Conservation (phyloP, 768 basidiomycete genomes). For the Lactarius hengduanensis region DNA sequence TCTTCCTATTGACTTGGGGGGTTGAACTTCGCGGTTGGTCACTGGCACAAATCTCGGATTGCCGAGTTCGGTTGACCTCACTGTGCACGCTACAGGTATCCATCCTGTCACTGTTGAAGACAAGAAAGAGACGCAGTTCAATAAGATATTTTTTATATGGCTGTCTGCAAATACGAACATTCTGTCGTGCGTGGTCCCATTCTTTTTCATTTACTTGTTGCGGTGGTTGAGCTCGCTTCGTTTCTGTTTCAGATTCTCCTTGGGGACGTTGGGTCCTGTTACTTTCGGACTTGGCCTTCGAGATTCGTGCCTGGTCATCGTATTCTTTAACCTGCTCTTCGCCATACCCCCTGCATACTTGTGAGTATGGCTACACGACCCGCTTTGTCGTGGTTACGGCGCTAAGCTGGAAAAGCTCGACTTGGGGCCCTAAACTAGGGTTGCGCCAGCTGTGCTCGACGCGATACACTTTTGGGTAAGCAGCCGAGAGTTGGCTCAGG, state of each 20-base stretch:
- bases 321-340: constrained; percentile 47
- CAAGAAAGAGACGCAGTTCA: constrained; percentile 40
- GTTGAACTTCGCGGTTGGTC: constrained; percentile 37
- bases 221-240: neutral
- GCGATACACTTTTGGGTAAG: constrained; percentile 55
- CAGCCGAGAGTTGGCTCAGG: constrained; percentile 25
- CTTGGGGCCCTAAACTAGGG: constrained; percentile 78
- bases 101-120: constrained; percentile 37
- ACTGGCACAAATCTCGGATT: too few species aligned
- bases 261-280: constrained; percentile 47
- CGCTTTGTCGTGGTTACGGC: neutral
- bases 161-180: constrained; percentile 43
- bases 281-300: constrained; percentile 45
- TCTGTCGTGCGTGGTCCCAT: constrained; percentile 35
- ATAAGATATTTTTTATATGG: constrained; percentile 45
- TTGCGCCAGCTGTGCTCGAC: constrained; percentile 81
- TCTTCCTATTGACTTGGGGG: constrained; percentile 35
- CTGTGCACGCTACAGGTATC: constrained; percentile 33
- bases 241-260: constrained; percentile 40
- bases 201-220: neutral
- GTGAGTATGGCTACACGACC: constrained; percentile 31
- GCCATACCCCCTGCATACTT: constrained; percentile 45
- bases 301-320: constrained; percentile 46
- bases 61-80: too few species aligned
- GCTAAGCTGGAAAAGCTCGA: constrained; percentile 41